Base-by-base conservation (phyloP, 352 stramenopile species). In the Blastocystis sp. region DNA sequence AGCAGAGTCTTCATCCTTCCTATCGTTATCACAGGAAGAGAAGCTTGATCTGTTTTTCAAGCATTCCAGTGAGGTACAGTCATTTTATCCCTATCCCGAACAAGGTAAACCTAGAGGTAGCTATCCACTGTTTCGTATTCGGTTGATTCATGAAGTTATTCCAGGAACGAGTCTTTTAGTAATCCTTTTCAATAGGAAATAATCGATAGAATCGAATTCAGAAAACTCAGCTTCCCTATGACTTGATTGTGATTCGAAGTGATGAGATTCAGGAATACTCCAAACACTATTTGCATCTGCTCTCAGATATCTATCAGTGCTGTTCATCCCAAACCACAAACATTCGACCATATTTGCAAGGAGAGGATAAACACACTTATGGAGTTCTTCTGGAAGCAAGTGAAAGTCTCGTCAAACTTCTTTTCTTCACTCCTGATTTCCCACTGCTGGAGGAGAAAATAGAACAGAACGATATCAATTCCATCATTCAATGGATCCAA, bases 361-460 rank as follows among this genome's bases (percentile, higher is more conserved):
- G 71, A 6, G 51, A 83, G 54, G 71, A 83, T 56, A 46, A 67
- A 19, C 71, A 83, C 51, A 54, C 58, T 37, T 83, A 83, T 27
- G 71, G 71, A 51, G 27, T 83, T 12, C 19, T 61, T 65, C 6
- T 65, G 51, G 49, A 65, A 37, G 49, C 42, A 24, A 43, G 43
- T 35, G 32, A 66, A 1, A 42, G 35, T 39, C 19, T 37, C 0
- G 27, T 83, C 19, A 32, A 46, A 46, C 63, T 83, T 7, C 46
- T 83, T 37, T 83, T 83, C 71, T 83, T 83, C 29, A 51, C 51
- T 11, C 71, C 71, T 12, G 71, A 83, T 54, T 65, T 83, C n/a
- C 71, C 71, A 9, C 46, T 52, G n/a, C 16, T 83, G 4, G 12
- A 67, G 3, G 5, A 46, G 19, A 51, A 43, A 27, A 35, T 83